Evolutionary conservation across 2,329 filamentous ascomycete genomes (phyloP), one percentile per base, ranked within the genome.

Genomic region (Lachnellula willkommii): DNA sequence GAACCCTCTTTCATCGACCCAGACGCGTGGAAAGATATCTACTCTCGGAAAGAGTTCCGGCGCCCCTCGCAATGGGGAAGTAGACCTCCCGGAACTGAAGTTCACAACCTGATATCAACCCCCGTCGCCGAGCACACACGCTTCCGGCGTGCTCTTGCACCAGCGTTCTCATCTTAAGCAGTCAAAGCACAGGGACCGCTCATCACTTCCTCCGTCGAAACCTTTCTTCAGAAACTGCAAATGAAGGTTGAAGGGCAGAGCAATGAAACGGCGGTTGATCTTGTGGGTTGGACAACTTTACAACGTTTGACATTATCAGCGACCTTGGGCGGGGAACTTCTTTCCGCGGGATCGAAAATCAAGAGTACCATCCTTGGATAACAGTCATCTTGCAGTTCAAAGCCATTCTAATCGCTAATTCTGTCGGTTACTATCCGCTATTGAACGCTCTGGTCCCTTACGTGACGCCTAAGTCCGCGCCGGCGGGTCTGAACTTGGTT

Each of bases 281-380:
- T 50, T 32, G 28, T 50, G 15, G 12, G 17, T 1, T 58, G 48
- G 48, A 46, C n/a, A 72, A 63, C 66, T 73, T 58, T 2, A 65
- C 64, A 0, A 72, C 72, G 0, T 74, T 76, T 55, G 70, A 73
- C 47, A 65, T 73, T 20, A 68, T 72, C 35, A 66, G 67, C 4
- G 69, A 73, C 36, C 60, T 73, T 2, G 63, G 63, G 2, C 72
- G 68, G 54, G 69, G 71, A 0, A 65, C 70, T 32, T 58, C 63
- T 1, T 70, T 71, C 54, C 47, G 66, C n/a, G 66, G 65, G 45
- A 60, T 71, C 40, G 54, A 71, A 49, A 49, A 48, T 78, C 26
- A 79, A 79, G 47, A 39, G 8, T 40, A 39, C 17, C 47, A 55
- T 28, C 48, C 53, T 20, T 52, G 42, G 42, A 43, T 55, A 17